These are phyloP conservation scores for Yamadazyma trypodendri DNA, from an alignment of 1,139 yeast genomes.

Conservation along the genomic window DNA sequence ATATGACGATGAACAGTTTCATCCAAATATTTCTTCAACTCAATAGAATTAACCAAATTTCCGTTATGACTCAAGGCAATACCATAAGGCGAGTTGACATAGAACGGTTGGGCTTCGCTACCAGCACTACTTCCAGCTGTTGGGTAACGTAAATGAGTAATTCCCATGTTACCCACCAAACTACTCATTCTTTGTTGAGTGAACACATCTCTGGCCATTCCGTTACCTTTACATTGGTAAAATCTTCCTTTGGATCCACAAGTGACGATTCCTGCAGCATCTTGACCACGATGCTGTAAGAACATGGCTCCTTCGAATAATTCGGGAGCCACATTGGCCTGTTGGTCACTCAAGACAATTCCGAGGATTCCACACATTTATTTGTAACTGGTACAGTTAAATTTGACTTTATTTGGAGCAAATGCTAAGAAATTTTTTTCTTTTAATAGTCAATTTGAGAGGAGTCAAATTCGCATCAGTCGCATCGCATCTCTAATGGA, in stretches of 20 bases:
- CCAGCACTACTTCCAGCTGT: constrained; percentile 98
- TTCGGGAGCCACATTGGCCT: constrained; percentile 78
- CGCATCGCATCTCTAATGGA: constrained; percentile 1
- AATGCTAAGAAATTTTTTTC: not conserved
- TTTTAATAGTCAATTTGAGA: not conserved
- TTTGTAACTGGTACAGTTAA: not conserved
- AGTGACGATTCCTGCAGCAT: constrained; percentile 98
- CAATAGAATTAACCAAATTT: constrained; percentile 83
- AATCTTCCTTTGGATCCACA: constrained; percentile 92
- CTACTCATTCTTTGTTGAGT: constrained; percentile 77
- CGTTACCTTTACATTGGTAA: constrained; percentile 97
- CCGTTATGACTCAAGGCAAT: constrained; percentile 91
- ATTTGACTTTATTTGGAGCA: not conserved
- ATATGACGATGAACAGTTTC: constrained; percentile 95
- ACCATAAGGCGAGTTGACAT: constrained; percentile 96
- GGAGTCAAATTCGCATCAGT: constrained; percentile 5
- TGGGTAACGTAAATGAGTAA: constrained; percentile 93
- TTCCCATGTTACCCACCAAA: constrained; percentile 91
- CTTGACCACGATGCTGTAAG: constrained; percentile 97
- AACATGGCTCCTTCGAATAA: constrained; percentile 90
- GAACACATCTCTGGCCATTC: constrained; percentile 98
- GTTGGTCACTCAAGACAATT: constrained; percentile 75
- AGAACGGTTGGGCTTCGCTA: constrained; percentile 97
- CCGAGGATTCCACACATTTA: constrained; percentile 95
- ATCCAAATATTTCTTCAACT: constrained; percentile 76